Evolutionary conservation across 2,329 filamentous ascomycete genomes (phyloP), one percentile per base, ranked within the genome.

Genomic region (Fusarium sulawesiense): DNA sequence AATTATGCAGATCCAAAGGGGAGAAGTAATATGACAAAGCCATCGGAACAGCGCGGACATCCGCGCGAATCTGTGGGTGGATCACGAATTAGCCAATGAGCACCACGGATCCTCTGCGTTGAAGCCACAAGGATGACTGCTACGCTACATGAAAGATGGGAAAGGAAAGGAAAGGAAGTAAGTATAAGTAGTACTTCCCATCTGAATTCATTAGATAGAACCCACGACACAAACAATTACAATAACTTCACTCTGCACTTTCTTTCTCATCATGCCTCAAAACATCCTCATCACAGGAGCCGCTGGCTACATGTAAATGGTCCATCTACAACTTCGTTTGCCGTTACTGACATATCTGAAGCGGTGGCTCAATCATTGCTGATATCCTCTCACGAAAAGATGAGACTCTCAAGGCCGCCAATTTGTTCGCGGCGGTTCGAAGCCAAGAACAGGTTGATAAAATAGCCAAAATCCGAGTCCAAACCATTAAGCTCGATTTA

Each of bases 271-370:
- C 23, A 73, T 74, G 72, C 16, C 60, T 27, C 63, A 64, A 4
- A 79, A 78, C 29, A 71, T 79, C 50, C 75, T 80, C 37, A 74
- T 80, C 62, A 80, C 79, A 45, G 79, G 78, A 37, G 78, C 77
- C 20, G 79, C 77, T 29, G 79, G 79, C 34, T 80, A 78, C 71
- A 77, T 80, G 78, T 63, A 44, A 47, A 29, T 44, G 18, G 23
- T 3, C 2, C 3, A n/a, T 66, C 12, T 56, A 18, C 6, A 4
- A 7, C 10, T 7, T 4, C 7, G 5, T 9, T 30, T 21, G 29
- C 10, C 18, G 34, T 37, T 21, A 8, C 20, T 64, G 27, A 68
- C 57, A 27, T 5, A 2, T 14, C 20, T 32, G 16, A 42, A 80
- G 79, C 4, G 79, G 80, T 16, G 80, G 80, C 18, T 80, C 80